These are phyloP conservation scores for Plasmopara muralis DNA, from an alignment of 352 stramenopile genomes.

Conservation along the genomic window DNA sequence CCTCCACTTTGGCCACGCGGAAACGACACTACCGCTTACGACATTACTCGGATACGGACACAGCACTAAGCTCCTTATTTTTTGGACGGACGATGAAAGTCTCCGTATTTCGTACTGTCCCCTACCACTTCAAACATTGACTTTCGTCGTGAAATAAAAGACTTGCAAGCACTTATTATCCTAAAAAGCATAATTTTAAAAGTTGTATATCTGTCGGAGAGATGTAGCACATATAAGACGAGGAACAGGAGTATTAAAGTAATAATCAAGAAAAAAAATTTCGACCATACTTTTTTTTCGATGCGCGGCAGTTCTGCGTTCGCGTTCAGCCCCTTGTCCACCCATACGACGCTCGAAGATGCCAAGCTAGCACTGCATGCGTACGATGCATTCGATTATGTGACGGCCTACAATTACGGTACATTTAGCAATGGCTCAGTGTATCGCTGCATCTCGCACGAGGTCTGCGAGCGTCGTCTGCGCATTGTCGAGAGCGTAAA, in stretches of 20 bases:
- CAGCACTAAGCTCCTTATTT: constrained; percentile 27
- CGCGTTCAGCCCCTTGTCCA: constrained; percentile 12
- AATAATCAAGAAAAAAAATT: too few species aligned
- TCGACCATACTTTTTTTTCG: neutral
- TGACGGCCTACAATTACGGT: constrained; percentile 27
- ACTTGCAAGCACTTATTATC: too few species aligned
- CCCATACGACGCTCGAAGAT: constrained; percentile 17
- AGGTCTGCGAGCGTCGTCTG: constrained; percentile 12
- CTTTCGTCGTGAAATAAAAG: constrained; percentile 40
- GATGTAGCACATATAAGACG: too few species aligned
- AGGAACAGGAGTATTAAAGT: too few species aligned
- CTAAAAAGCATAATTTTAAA: too few species aligned
- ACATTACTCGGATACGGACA: constrained; percentile 52
- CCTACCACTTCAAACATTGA: constrained; percentile 71
- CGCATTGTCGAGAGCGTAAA: constrained; percentile 10
- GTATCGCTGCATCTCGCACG: constrained; percentile 21
- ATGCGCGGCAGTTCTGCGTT: constrained; percentile 6
- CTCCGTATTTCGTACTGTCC: constrained; percentile 56
- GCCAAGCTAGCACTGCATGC: constrained; percentile 14
- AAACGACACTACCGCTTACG: constrained; percentile 67
- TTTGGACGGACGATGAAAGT: constrained; percentile 23
- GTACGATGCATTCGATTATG: constrained; percentile 12
- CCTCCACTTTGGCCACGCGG: constrained; percentile 64
- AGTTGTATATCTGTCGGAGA: too few species aligned
- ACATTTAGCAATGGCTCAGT: constrained; percentile 9